A percentile compares a stretch with the other conserved stretches of the same genome.
These are phyloP conservation scores for Noccaea caerulescens DNA, from an alignment of 345 rosid genomes.

Conservation along the genomic window DNA sequence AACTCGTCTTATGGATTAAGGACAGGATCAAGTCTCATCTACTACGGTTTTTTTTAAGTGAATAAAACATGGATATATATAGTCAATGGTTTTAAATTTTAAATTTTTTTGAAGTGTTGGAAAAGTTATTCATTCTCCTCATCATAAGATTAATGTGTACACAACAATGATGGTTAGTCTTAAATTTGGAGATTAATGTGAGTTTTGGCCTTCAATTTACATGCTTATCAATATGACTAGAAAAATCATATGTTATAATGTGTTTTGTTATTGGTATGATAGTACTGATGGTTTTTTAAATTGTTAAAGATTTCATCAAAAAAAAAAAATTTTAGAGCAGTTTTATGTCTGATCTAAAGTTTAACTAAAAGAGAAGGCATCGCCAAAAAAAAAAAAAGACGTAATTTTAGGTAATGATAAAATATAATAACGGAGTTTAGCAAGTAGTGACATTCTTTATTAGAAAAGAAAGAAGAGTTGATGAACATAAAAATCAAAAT, in stretches of 20 bases:
- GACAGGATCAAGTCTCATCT: too few species aligned
- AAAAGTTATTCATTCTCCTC: too few species aligned
- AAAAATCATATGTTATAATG: not conserved
- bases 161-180: not conserved
- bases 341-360: not conserved
- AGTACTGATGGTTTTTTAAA: not conserved
- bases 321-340: not conserved
- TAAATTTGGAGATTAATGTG: not conserved
- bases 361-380: too few species aligned
- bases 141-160: too few species aligned
- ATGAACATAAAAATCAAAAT: constrained; percentile 31
- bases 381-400: too few species aligned
- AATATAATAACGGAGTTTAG: not conserved
- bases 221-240: not conserved
- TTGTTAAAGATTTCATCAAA: not conserved
- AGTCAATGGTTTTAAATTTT: too few species aligned
- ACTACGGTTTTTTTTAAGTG: too few species aligned
- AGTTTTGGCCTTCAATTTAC: not conserved
- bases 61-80: too few species aligned
- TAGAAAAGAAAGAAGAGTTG: constrained; percentile 16
- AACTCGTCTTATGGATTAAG: too few species aligned
- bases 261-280: not conserved
- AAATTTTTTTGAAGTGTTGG: too few species aligned
- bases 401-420: too few species aligned
- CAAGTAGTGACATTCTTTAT: constrained; percentile 31